Evolutionary conservation across 2,329 filamentous ascomycete species (phyloP), one percentile per base, ranked within the genome.

Genomic region (Aspergillus melleus): DNA sequence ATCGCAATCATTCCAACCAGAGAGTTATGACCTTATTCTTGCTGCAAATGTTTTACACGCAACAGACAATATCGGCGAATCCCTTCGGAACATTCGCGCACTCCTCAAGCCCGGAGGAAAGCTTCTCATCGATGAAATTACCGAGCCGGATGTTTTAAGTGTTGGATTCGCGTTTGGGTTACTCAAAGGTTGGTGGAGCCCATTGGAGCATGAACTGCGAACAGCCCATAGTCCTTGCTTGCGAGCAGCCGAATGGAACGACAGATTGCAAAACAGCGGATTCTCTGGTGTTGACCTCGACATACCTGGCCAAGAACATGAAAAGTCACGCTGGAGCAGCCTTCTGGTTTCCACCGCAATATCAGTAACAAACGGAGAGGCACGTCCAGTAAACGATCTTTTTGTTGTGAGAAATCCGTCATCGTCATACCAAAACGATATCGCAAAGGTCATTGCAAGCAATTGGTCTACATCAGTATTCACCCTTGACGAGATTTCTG

Each of bases 41-140:
- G 56, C 56, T 12, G 52, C 56, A 5, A 52, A 58, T 22, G 56
- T 58, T 10, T 36, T 58, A 29, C 56, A 58, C 26, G 56, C 56
- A 14, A 51, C 56, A 8, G 50, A 51, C 6, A 30, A 46, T 6
- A 44, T 52, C 2, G 50, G 53, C 32, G 49, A 50, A 14, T 52
- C 52, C 20, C 39, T 58, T 6, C 39, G 56, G 26, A 36, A 36
- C 32, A 36, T 36, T 5, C 32, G 32, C 12, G 16, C 32, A 36
- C 11, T 36, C 11, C 32, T 58, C 12, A 58, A 58, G 50, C 56
- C 56, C 1, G 56, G 56, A 8, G 56, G 56, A 14, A 53, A 46
- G 50, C 12, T 58, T 20, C n/a, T 58, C 3, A 22, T 58, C 24
- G 30, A 53, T n/a, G 56, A 58, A n/a, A 54, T 49, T 30, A 58